Conservation (phyloP, 2,329 filamentous ascomycete species). For the Amesomyces nigricolor region DNA sequence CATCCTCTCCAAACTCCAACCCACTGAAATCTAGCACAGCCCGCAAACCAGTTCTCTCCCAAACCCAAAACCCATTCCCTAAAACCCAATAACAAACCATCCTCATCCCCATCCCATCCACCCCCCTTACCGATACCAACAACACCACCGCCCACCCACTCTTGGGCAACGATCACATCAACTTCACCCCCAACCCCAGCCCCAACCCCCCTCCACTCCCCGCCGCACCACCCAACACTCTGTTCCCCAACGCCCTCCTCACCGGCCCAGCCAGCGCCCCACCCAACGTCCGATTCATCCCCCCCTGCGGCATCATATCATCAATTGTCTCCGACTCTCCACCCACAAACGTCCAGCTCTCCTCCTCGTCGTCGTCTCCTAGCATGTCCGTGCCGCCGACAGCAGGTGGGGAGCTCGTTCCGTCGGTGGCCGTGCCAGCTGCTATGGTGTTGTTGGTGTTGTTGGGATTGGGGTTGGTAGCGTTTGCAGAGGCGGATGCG, state of each 20-base stretch:
- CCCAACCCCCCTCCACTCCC: not conserved
- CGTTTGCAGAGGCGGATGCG: not conserved
- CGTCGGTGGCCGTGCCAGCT: conserved; percentile 32
- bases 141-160: too few relatives aligned
- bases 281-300: conserved; percentile 12
- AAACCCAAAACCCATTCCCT: conserved; percentile 12
- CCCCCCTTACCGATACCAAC: not conserved
- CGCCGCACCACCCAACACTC: conserved; percentile 20
- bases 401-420: conserved; percentile 29
- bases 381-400: conserved; percentile 40
- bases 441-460: conserved; percentile 5
- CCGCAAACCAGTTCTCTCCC: not conserved
- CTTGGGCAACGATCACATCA: not conserved
- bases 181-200: conserved; percentile 2
- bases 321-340: conserved; percentile 43
- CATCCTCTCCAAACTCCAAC: not conserved
- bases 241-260: conserved; percentile 23
- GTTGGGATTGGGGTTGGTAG: too few relatives aligned
- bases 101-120: too few relatives aligned
- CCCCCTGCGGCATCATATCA: conserved; percentile 29
- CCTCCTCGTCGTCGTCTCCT: conserved; percentile 59
- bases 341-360: conserved; percentile 89
- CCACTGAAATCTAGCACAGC: not conserved
- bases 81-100: conserved; percentile 23
- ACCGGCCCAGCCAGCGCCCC: not conserved